Base-by-base conservation (phyloP, 345 rosid genomes). In the Moricandia moricandioides region DNA sequence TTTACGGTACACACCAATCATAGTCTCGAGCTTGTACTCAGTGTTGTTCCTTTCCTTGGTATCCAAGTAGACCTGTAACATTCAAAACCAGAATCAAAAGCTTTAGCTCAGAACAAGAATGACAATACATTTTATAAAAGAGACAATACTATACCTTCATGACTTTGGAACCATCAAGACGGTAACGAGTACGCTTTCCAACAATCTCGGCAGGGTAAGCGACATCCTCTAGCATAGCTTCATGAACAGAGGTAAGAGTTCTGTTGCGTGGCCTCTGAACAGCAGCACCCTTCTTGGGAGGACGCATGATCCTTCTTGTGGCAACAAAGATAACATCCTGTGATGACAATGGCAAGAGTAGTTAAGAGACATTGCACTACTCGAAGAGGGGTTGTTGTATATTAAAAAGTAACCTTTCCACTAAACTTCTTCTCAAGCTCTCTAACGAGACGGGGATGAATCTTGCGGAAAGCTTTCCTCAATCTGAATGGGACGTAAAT, bases 271-370 rank as follows among this genome's bases (percentile, higher is more conserved):
- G 97, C 68, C 96, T 73, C 83, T 88, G 96, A 49, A 66, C 96
- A 62, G 97, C 97, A 63, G 97, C 89, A 40, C 96, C 97, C 74
- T 88, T 92, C 92, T 92, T 92, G 3, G 97, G 97, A 5, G 96
- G 97, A 75, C 92, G 84, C 75, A 84, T 30, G 40, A 92, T 92
- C 83, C 96, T 92, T 26, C 97, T 69, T 62, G 92, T 86, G 80
- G 92, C 83, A 81, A 92, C 69, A 69, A 92, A 26, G 21, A 90
- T 79, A 63, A 92, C 97, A 83, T 92, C 98, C 97, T 90, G 67
- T n/a, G 8, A 35, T 14, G n/a, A 24, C 16, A 40, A 16, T 3
- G 66, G 3, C n/a, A 58, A 57, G 31, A 34, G 24, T 24, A 39
- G 11, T 12, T 24, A 9, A 18, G 18, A 11, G 35, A 33, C 33